Conservation (phyloP, 176 grass and related monocot genomes). For the Poa pratensis region DNA sequence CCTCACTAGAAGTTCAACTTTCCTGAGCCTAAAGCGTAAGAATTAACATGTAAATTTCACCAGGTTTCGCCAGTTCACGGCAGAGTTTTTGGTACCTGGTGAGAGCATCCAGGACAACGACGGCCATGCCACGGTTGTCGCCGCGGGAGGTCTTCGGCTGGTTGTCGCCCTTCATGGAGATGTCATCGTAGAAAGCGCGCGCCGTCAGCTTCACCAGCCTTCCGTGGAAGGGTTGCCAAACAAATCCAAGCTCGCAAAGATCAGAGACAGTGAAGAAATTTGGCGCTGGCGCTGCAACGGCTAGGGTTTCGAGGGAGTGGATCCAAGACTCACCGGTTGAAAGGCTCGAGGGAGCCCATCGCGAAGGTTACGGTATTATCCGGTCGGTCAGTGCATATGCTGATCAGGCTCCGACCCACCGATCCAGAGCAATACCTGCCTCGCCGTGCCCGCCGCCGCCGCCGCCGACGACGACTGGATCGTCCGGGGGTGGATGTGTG, state of each 20-base stretch:
- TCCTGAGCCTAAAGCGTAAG: background rate
- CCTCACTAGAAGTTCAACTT: background rate
- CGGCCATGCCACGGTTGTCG: constrained; percentile 98
- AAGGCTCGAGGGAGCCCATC: constrained; percentile 79
- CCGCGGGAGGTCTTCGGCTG: constrained; percentile 84
- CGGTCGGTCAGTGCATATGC: background rate
- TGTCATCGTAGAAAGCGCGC: constrained; percentile 92
- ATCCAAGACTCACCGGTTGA: constrained; percentile 62
- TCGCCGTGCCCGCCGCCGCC: background rate
- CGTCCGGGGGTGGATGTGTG: background rate
- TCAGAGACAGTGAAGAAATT: background rate
- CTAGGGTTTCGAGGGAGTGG: constrained; percentile 29
- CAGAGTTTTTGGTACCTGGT: constrained; percentile 56
- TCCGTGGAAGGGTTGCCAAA: background rate
- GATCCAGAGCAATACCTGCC: background rate
- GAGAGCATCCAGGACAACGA: constrained; percentile 91
- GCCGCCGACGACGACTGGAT: constrained; percentile 8
- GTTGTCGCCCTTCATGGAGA: constrained; percentile 93
- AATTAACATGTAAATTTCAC: background rate
- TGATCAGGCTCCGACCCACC: background rate
- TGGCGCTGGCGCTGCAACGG: background rate
- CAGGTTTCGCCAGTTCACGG: background rate
- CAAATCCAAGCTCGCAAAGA: constrained; percentile 9
- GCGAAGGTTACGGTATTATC: background rate
- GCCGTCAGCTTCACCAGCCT: constrained; percentile 88